Conservation (phyloP, 345 rosid genomes). For the Citrus cavaleriei region DNA sequence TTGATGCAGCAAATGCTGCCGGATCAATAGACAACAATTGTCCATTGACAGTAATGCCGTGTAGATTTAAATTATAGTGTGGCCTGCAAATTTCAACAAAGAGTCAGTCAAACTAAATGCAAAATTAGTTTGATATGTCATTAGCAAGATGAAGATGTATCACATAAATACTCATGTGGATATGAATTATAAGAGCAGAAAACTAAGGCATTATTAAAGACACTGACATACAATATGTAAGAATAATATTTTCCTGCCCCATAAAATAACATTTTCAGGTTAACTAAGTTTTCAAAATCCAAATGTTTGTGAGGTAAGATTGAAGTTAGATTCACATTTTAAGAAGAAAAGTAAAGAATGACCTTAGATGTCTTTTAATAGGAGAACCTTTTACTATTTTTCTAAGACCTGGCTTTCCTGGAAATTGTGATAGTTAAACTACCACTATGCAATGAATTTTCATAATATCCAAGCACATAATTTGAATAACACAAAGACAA, state of each 20-base stretch:
- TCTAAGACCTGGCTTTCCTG: background rate
- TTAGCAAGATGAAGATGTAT: background rate
- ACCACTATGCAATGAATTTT: background rate
- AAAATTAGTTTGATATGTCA: background rate
- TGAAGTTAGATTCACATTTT: background rate
- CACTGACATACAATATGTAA: background rate
- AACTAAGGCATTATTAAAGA: background rate
- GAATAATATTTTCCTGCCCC: background rate
- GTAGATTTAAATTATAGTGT: conserved; percentile 87
- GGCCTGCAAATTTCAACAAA: conserved; percentile 57
- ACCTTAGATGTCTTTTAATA: background rate
- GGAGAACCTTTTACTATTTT: background rate
- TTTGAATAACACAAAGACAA: background rate
- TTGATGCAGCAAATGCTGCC: conserved; percentile 61
- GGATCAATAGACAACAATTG: conserved; percentile 64
- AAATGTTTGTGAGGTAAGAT: background rate
- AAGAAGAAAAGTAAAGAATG: background rate
- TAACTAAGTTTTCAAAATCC: background rate
- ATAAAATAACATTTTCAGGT: background rate
- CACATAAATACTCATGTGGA: background rate
- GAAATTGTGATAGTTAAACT: background rate
- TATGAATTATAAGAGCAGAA: background rate
- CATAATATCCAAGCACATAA: background rate
- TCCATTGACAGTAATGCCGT: conserved; percentile 72
- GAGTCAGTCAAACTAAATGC: conserved; percentile 17